Percentiles rank a stretch among this genome's conserved stretches.
phyloP scores from a whole-genome alignment of 192 early-diverging fungal genomes.

The Coemansia sp. region DNA sequence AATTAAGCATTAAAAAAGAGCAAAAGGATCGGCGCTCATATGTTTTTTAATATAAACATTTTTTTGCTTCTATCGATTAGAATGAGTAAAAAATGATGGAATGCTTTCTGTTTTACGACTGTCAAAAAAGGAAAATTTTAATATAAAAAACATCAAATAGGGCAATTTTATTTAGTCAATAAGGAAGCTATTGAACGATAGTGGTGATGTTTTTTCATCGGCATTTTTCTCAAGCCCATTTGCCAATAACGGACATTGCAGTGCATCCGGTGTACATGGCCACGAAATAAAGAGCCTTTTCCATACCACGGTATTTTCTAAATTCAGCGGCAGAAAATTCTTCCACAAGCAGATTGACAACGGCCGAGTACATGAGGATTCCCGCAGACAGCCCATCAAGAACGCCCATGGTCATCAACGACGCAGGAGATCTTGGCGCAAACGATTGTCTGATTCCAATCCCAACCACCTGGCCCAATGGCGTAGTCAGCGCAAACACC shows the following conservation, averaged over 20 bases:
- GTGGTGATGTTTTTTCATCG: neutral
- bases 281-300: constrained; percentile 58
- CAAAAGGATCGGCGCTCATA: too few relatives aligned
- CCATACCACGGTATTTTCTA: constrained; percentile 15
- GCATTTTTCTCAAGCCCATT: constrained; percentile 60
- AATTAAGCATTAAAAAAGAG: too few relatives aligned
- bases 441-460: constrained; percentile 68
- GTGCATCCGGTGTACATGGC: constrained; percentile 72
- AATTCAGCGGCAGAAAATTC: constrained; percentile 67
- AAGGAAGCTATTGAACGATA: neutral
- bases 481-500: constrained; percentile 78
- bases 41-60: too few relatives aligned
- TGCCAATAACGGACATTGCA: constrained; percentile 80
- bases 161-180: neutral
- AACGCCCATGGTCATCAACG: constrained; percentile 72
- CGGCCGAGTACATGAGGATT: constrained; percentile 78
- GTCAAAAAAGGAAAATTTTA: constrained; percentile 5
- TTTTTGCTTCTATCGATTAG: too few relatives aligned
- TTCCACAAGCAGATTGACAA: constrained; percentile 71
- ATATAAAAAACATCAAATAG: neutral
- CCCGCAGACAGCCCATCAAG: constrained; percentile 80
- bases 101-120: too few relatives aligned
- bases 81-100: too few relatives aligned
- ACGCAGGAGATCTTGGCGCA: constrained; percentile 54
- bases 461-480: constrained; percentile 78